These are phyloP conservation scores for Cucumis melo DNA, from an alignment of 306 rosid species.

Conservation along the genomic window DNA sequence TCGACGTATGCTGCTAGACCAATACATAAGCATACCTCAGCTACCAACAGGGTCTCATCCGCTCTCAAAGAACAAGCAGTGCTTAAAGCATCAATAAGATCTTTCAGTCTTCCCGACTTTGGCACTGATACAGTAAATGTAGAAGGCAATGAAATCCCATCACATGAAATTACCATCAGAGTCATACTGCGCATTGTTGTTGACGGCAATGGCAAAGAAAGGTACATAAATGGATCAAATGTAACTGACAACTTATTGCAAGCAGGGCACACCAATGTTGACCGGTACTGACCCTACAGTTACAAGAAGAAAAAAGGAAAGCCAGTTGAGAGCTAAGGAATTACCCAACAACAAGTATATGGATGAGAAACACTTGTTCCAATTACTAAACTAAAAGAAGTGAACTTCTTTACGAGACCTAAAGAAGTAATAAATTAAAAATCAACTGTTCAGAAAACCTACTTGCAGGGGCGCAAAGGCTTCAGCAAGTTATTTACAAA, in stretches of 20 bases:
- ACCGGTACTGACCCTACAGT: constrained; percentile 74
- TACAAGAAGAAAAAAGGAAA: neutral
- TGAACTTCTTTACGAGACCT: neutral
- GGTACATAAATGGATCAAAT: constrained; percentile 90
- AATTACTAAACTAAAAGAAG: neutral
- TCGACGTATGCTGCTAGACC: neutral
- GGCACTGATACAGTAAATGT: constrained; percentile 40
- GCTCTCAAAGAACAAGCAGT: constrained; percentile 46
- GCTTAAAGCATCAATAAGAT: constrained; percentile 50
- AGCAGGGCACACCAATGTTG: constrained; percentile 63
- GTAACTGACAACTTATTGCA: constrained; percentile 66
- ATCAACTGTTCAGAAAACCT: neutral
- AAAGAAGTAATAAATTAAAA: neutral
- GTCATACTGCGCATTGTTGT: constrained; percentile 54
- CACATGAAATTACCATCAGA: constrained; percentile 46
- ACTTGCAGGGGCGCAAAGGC: neutral
- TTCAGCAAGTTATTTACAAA: neutral
- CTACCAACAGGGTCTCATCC: constrained; percentile 62
- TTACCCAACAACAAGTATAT: neutral
- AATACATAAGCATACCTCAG: constrained; percentile 42
- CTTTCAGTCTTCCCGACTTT: constrained; percentile 35
- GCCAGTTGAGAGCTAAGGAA: neutral
- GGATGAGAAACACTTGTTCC: neutral
- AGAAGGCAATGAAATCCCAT: constrained; percentile 42
- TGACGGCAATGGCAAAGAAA: constrained; percentile 77